Conservation (phyloP, 1,284 basidiomycete species). For the Cryptococcus sp. region DNA sequence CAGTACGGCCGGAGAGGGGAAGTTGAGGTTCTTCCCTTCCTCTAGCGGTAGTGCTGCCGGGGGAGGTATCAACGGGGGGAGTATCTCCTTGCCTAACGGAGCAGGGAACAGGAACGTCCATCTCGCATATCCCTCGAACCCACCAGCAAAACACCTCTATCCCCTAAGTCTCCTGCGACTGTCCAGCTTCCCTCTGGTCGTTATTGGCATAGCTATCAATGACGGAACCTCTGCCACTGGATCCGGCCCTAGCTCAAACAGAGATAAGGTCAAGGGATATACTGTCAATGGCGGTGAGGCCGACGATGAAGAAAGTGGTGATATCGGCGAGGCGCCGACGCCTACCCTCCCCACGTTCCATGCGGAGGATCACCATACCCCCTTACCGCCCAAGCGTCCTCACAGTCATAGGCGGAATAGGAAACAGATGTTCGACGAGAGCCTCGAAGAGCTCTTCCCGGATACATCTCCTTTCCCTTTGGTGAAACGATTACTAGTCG, state of each 20-base stretch:
- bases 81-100: conserved; percentile 32
- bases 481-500: conserved; percentile 55
- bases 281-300: conserved; percentile 18
- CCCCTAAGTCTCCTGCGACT: conserved; percentile 43
- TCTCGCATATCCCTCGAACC: conserved; percentile 36
- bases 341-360: conserved; percentile 22
- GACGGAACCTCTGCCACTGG: neutral
- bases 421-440: conserved; percentile 36
- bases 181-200: conserved; percentile 44
- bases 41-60: conserved; percentile 10
- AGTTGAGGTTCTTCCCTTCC: conserved; percentile 38
- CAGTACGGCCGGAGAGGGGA: conserved; percentile 7
- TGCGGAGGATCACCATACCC: neutral
- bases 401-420: conserved; percentile 11
- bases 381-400: neutral
- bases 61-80: neutral
- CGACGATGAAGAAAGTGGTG: conserved; percentile 16
- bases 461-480: conserved; percentile 70
- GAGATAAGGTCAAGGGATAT: conserved; percentile 21
- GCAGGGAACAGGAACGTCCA: conserved; percentile 45
- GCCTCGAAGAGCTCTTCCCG: conserved; percentile 54
- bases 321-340: conserved; percentile 21
- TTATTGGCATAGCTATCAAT: conserved; percentile 45
- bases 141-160: conserved; percentile 42
- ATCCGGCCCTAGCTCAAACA: too few species aligned